A percentile compares a stretch with the other conserved stretches of the same genome.
Conservation (phyloP, 108 stramenopile genomes). For the Pseudonitzschia delicatissima region DNA sequence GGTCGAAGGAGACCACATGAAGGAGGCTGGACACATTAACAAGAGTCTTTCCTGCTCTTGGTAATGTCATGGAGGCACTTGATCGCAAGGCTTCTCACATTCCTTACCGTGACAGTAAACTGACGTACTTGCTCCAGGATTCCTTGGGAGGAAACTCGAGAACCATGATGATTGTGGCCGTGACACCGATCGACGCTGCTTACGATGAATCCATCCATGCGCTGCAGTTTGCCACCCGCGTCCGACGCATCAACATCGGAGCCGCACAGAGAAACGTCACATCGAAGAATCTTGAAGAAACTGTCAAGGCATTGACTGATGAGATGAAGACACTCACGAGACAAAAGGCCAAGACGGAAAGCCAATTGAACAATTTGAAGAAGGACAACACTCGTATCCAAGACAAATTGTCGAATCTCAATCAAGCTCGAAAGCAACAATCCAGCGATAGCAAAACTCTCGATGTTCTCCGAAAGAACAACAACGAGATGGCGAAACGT, state of each 20-base stretch:
- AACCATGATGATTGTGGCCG: conserved; percentile 96
- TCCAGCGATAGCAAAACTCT: conserved; percentile 74
- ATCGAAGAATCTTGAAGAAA: conserved; percentile 89
- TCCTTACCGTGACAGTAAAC: conserved; percentile 93
- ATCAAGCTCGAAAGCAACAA: conserved; percentile 49
- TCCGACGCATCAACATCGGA: conserved; percentile 87
- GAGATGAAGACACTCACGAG: conserved; percentile 73
- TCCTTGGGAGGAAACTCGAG: conserved; percentile 94
- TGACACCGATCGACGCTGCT: conserved; percentile 82
- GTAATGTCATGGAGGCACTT: conserved; percentile 97
- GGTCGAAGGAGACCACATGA: conserved; percentile 84
- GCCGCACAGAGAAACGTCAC: conserved; percentile 83
- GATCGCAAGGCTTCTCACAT: conserved; percentile 88
- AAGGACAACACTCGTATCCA: conserved; percentile 77
- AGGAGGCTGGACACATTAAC: conserved; percentile 99
- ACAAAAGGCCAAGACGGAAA: conserved; percentile 79
- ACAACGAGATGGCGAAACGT: conserved; percentile 76
- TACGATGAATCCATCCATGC: conserved; percentile 96
- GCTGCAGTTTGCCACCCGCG: conserved; percentile 97
- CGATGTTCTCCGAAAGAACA: conserved; percentile 70
- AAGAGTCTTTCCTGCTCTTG: conserved; percentile 95
- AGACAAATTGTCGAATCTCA: conserved; percentile 62
- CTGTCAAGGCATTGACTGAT: conserved; percentile 77
- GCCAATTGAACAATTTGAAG: conserved; percentile 69
- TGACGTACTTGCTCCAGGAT: conserved; percentile 95